Evolutionary conservation across 2,329 filamentous ascomycete genomes (phyloP), one percentile per base, ranked within the genome.

Genomic region (Achaetomium macrosporum): DNA sequence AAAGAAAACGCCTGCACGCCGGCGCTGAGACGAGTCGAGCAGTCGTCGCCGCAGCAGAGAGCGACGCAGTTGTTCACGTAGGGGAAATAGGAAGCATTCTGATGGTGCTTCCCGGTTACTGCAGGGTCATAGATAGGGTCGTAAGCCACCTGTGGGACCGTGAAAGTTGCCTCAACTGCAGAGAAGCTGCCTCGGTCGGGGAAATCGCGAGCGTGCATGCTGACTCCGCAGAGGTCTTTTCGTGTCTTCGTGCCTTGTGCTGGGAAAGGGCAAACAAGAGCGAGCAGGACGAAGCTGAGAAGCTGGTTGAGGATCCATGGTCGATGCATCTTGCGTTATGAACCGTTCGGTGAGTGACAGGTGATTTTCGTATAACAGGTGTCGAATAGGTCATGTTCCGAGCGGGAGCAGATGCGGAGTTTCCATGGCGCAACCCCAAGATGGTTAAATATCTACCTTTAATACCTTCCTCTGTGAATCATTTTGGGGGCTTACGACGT

Each of bases 11-110:
- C 41, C n/a, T 2, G 13, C 1, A 47, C 31, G 11, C 33, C 35
- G 13, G 53, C 53, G 7, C 10, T 15, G n/a, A 55, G 20, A 1
- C 45, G 45, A 15, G 30, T 37, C 7, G 49, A 52, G 49, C 53
- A 55, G 36, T 55, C 49, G 11, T 55, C 45, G 16, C 49, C 53
- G 16, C 49, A 52, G 20, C 53, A 55, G 30, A 55, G 45, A 3
- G 45, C n/a, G 0, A 52, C 45, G 9, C 45, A 41, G 10, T 31
- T n/a, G 0, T 15, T 29, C 29, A 49, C 13, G 6, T 36, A 40
- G 1, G 25, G 45, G 6, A n/a, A 8, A 16, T 37, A 25, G 25
- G 25, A 25, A 7, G 25, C 25, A 25, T 25, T 25, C 4, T 25
- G 4, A 4, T 25, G 25, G 4, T 25, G 25, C 25, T 7, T 25